A percentile compares a stretch with the other conserved stretches of the same genome.
Evolutionary conservation across 2,329 filamentous ascomycete genomes (phyloP).

Genomic region (Hysterium pulicare): DNA sequence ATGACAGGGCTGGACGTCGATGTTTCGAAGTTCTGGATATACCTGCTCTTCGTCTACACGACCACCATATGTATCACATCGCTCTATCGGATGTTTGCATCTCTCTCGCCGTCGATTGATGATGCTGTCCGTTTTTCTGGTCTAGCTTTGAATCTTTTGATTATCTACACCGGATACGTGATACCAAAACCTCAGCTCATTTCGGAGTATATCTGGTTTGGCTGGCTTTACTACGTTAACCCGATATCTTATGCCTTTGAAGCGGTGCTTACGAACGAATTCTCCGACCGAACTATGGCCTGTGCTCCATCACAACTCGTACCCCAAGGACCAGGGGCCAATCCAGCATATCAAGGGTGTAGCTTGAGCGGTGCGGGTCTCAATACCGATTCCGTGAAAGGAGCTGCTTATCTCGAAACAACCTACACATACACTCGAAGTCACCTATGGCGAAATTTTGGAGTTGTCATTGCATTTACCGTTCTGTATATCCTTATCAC

Average conservation of each 20-base stretch:
- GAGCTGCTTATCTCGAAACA: slow-evolving; percentile 22
- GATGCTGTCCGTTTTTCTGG: slow-evolving; percentile 64
- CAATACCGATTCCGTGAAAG: slow-evolving; percentile 20
- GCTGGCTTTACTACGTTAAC: slow-evolving; percentile 73
- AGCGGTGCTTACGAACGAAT: slow-evolving; percentile 70
- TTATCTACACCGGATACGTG: slow-evolving; percentile 66
- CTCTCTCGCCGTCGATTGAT: slow-evolving; percentile 61
- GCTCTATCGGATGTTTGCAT: slow-evolving; percentile 64
- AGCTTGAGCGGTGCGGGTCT: slow-evolving; percentile 1
- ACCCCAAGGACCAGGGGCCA: slow-evolving; percentile 14
- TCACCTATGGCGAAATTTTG: slow-evolving; percentile 42
- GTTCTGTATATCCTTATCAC: slow-evolving; percentile 17
- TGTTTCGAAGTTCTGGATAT: slow-evolving; percentile 64
- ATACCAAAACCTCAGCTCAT: slow-evolving; percentile 63
- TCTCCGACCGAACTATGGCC: slow-evolving; percentile 50
- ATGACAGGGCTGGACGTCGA: slow-evolving; percentile 57
- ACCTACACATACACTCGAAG: slow-evolving; percentile 12
- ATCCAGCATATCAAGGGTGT: slow-evolving; percentile 1
- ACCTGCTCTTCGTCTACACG: slow-evolving; percentile 62
- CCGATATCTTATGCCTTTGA: slow-evolving; percentile 75
- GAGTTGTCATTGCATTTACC: slow-evolving; percentile 45
- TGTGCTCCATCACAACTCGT: slow-evolving; percentile 47
- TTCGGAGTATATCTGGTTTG: slow-evolving; percentile 62
- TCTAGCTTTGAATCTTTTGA: slow-evolving; percentile 58
- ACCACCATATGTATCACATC: slow-evolving; percentile 61